Evolutionary conservation across 805 yeast species (phyloP), one percentile per base, ranked within the genome.

Genomic region (Kodamaea hsintzibuensis): DNA sequence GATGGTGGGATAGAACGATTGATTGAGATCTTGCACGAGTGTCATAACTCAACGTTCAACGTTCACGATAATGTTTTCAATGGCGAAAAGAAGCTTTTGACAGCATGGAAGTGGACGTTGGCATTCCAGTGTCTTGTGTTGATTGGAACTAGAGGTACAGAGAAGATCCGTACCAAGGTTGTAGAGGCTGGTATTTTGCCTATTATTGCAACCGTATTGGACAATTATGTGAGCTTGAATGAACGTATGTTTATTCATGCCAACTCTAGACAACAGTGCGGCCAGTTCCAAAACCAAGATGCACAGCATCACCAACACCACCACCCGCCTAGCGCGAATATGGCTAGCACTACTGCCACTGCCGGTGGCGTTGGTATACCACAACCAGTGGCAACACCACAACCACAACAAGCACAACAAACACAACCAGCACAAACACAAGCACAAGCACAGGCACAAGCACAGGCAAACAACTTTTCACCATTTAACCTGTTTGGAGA

Each of bases 91-190:
- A 76, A 73, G 55, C 80, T 85, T 22, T 76, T 90, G 58, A 77
- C 88, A n/a, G 92, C 96, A 0, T 93, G 97, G 97, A 93, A 93
- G 73, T 93, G 99, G 99, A 89, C 96, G 5, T 74, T 93, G 52
- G 89, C 98, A 0, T 85, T 95, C 65, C 99, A 93, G 73, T 92
- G 98, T 67, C 74, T 93, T 53, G 96, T 93, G 1, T 79, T 91
- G 53, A 84, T 93, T 16, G 97, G 98, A 12, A 91, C 98, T 1
- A 80, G 98, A 60, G 99, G 99, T 19, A 85, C 96, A 1, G 98
- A 92, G 68, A 74, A 77, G 50, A 89, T 92, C 48, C 78, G 99
- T 50, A 85, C 86, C 60, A 84, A 91, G 62, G 89, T 95, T 7
- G 97, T 91, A 8, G 85, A 88, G 57, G 96, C 98, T 1, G 98